phyloP scores from a whole-genome alignment of 805 yeast species.

The Lachancea sp. region DNA sequence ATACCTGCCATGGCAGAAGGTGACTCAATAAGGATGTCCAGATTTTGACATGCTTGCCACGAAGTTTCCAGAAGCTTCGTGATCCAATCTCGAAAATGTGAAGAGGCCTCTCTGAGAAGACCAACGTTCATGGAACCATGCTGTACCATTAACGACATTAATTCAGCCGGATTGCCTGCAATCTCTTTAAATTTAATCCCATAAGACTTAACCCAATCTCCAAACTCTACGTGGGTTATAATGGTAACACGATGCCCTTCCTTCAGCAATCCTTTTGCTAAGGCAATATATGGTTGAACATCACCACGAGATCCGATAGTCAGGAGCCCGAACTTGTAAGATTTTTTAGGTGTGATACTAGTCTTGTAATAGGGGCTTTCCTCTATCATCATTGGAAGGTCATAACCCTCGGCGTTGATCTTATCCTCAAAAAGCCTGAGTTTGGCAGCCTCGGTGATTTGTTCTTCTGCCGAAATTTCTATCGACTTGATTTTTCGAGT shows the following conservation, averaged over 20 bases:
- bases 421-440: slow-evolving; percentile 62
- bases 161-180: slow-evolving; percentile 89
- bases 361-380: slow-evolving; percentile 52
- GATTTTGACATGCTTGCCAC: slow-evolving; percentile 79
- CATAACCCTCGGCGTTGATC: slow-evolving; percentile 53
- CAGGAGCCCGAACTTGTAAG: slow-evolving; percentile 57
- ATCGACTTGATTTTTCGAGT: not conserved
- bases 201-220: slow-evolving; percentile 61
- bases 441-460: slow-evolving; percentile 41
- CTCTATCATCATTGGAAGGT: slow-evolving; percentile 63
- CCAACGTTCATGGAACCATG: slow-evolving; percentile 84
- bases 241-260: slow-evolving; percentile 85
- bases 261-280: slow-evolving; percentile 66
- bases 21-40: slow-evolving; percentile 86
- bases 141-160: slow-evolving; percentile 87
- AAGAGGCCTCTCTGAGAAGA: slow-evolving; percentile 74
- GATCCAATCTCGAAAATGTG: slow-evolving; percentile 79
- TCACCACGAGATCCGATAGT: slow-evolving; percentile 97
- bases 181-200: slow-evolving; percentile 64
- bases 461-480: not conserved
- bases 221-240: slow-evolving; percentile 80
- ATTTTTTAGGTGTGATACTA: slow-evolving; percentile 46
- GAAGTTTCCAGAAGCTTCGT: slow-evolving; percentile 60
- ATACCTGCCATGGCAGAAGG: slow-evolving; percentile 95
- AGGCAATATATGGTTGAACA: slow-evolving; percentile 91